Evolutionary conservation across 441 rosid genomes (phyloP).

Genomic region (Pelargonium australe): DNA sequence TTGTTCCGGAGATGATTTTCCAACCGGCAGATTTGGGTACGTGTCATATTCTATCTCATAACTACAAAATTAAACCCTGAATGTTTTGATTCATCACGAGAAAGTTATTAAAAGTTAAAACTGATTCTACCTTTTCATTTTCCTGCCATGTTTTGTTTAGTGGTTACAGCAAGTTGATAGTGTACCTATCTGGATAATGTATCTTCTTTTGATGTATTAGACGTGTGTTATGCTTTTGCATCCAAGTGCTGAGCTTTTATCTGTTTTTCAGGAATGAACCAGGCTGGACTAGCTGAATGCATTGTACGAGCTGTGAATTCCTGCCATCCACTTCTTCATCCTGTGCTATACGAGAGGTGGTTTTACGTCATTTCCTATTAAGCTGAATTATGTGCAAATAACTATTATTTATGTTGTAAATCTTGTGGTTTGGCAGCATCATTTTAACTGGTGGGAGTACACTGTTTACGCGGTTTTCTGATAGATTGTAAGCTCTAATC

Average conservation of each 20-base stretch:
- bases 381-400: neutral
- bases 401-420: constrained; percentile 18
- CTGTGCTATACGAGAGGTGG: constrained; percentile 83
- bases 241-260: neutral
- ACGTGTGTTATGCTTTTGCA: neutral
- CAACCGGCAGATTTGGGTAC: constrained; percentile 93
- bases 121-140: neutral
- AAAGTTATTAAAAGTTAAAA: neutral
- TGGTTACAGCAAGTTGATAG: neutral
- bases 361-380: neutral
- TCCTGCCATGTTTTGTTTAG: neutral
- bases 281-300: constrained; percentile 96
- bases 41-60: constrained; percentile 15
- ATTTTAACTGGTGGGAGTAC: constrained; percentile 93
- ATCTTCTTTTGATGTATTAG: neutral
- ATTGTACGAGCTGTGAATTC: constrained; percentile 84
- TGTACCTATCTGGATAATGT: constrained; percentile 2
- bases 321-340: constrained; percentile 80
- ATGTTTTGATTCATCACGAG: neutral
- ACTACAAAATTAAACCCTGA: neutral
- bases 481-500: constrained; percentile 60
- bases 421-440: constrained; percentile 46
- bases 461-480: constrained; percentile 63
- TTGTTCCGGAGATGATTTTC: constrained; percentile 90
- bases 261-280: constrained; percentile 64